Conservation (phyloP, 257 asterid genomes). For the Misopates orontium region DNA sequence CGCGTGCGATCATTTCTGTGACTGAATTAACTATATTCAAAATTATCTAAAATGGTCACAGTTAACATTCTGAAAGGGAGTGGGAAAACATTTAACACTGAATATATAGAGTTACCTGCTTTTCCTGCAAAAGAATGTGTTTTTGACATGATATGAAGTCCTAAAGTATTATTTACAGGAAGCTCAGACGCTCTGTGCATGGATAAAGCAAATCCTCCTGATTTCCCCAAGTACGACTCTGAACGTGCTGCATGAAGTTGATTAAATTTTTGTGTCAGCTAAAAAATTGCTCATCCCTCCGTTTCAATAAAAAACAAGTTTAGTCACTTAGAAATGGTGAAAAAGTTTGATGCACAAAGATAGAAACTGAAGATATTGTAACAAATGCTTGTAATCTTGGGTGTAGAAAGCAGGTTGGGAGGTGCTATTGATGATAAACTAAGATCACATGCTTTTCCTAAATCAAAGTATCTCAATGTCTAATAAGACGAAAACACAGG, state of each 20-base stretch:
- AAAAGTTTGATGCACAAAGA: constrained; percentile 13
- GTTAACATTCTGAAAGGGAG: no score
- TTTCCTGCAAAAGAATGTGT: constrained; percentile 57
- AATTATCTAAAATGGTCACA: no score
- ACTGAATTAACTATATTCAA: no score
- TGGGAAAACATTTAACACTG: no score
- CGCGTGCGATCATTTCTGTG: no score
- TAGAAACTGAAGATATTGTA: neutral
- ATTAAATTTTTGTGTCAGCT: constrained; percentile 45
- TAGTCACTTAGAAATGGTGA: constrained; percentile 10
- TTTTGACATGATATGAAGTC: constrained; percentile 46
- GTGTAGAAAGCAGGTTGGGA: neutral
- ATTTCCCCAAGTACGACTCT: constrained; percentile 33
- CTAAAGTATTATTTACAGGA: constrained; percentile 53
- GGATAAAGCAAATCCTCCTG: constrained; percentile 48
- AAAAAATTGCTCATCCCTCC: constrained; percentile 40
- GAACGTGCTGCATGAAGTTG: constrained; percentile 51
- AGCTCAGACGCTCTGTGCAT: constrained; percentile 39
- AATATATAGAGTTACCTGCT: constrained; percentile 36
- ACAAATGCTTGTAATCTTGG: neutral
- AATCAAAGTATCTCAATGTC: neutral
- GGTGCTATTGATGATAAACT: no score
- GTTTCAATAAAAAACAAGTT: constrained; percentile 45
- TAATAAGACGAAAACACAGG: neutral
- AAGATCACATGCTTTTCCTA: no score